These are phyloP conservation scores for Pseudogymnoascus sp. DNA, from an alignment of 2,329 filamentous ascomycete species.

Conservation along the genomic window DNA sequence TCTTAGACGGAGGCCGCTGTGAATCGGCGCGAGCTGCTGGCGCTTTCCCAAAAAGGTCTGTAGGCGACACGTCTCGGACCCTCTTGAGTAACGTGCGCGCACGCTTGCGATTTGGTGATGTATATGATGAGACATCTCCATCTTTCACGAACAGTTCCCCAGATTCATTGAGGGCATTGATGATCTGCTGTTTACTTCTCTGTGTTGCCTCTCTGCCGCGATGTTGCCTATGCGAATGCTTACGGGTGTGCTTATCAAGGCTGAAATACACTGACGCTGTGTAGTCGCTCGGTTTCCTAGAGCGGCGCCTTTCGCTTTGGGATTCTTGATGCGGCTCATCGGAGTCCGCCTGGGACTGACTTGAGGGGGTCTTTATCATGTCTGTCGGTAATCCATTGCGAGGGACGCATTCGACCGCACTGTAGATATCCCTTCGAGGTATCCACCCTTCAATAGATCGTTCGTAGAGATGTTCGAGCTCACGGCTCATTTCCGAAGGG, in stretches of 20 bases:
- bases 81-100: background rate
- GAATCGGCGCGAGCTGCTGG: background rate
- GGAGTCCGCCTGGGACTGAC: slow-evolving; percentile 12
- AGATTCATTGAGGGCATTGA: background rate
- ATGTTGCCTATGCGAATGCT: background rate
- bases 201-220: background rate
- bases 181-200: background rate
- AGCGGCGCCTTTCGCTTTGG: background rate
- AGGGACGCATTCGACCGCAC: slow-evolving; percentile 22
- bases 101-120: background rate
- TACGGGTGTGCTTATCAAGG: slow-evolving; percentile 16
- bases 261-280: slow-evolving; percentile 25
- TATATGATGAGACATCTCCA: background rate
- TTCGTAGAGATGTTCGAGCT: slow-evolving; percentile 21
- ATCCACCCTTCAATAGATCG: slow-evolving; percentile 24
- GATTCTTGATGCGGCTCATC: background rate
- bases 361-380: background rate
- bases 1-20: background rate
- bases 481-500: slow-evolving; percentile 18
- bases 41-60: background rate
- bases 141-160: background rate
- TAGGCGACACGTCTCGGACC: background rate
- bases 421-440: slow-evolving; percentile 16
- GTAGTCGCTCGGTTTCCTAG: slow-evolving; percentile 18
- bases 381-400: background rate